Percentiles rank a stretch among this genome's conserved stretches.
These are phyloP conservation scores for Aechmea fasciata DNA, from an alignment of 176 grass and related monocot genomes.

Conservation along the genomic window DNA sequence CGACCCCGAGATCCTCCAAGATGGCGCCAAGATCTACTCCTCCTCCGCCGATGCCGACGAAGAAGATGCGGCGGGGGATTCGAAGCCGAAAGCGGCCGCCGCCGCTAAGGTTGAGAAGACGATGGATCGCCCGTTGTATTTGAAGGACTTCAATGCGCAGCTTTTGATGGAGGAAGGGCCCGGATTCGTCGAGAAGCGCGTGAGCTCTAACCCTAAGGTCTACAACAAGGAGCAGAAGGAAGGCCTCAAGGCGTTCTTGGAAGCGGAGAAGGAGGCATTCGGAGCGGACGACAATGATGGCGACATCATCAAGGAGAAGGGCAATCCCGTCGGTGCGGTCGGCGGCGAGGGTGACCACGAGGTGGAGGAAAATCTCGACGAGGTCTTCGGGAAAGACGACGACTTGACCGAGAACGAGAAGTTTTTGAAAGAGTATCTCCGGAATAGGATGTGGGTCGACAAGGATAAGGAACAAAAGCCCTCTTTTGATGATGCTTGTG, in stretches of 20 bases:
- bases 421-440: conserved; percentile 75
- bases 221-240: conserved; percentile 73
- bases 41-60: conserved; percentile 32
- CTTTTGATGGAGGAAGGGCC: conserved; percentile 75
- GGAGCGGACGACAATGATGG: conserved; percentile 23
- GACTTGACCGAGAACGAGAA: conserved; percentile 56
- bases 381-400: conserved; percentile 58
- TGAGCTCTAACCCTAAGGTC: conserved; percentile 45
- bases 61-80: conserved; percentile 9
- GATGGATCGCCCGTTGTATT: conserved; percentile 68
- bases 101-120: neutral
- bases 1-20: conserved; percentile 46
- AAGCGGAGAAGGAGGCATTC: conserved; percentile 52
- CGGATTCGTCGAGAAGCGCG: conserved; percentile 38
- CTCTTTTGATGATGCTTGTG: conserved; percentile 28
- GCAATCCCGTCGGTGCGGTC: neutral
- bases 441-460: conserved; percentile 50
- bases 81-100: conserved; percentile 20
- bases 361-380: conserved; percentile 38
- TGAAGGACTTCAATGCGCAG: conserved; percentile 82
- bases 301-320: conserved; percentile 54
- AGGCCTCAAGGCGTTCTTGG: conserved; percentile 55
- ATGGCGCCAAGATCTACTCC: conserved; percentile 47
- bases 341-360: conserved; percentile 35
- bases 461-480: conserved; percentile 21